Base-by-base conservation (phyloP, 1,139 yeast species). In the Scheffersomyces titani region DNA sequence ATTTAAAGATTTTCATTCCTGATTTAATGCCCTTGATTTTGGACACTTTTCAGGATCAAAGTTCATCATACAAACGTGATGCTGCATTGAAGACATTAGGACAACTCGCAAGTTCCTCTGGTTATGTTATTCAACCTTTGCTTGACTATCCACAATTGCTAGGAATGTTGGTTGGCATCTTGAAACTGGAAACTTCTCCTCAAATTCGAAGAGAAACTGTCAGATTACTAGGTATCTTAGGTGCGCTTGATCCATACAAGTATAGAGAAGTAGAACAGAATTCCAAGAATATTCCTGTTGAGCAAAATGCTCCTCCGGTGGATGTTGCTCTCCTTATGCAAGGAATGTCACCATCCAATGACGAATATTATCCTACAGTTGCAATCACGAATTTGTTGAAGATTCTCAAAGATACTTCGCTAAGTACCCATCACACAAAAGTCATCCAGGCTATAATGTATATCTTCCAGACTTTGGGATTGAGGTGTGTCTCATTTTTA, bases 181-280 rank as follows among this genome's bases (percentile, higher is more conserved):
- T 94, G 58, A 90, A 89, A 62, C 86, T 92, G 61, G 98, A 92
- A 65, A 85, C 88, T 16, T 86, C 96, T 0, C 83, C 88, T 1
- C 76, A 83, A 3, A 87, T 91, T 5, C 84, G 96, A 65, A 79
- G 97, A 57, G 98, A 93, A 70, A 89, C 97, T 0, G 97, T 94
- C 0, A 81, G 94, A 62, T 75, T 94, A 21, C 77, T 94, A 60
- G 99, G 99, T 67, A 92, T 93, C 47, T 76, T 96, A 50, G 99
- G 99, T 58, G 99, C 99, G 0, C 78, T 96, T 54, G 99, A 96
- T 72, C 99, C 99, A 1, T 94, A 93, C 70, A 92, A 91, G 67
- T 96, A 92, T 65, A 86, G 97, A 55, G 97, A 92, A 66, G 92
- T 93, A 9, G 98, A 93, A 67, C 88, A 91, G 59, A 83, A 82